Conservation (phyloP, 768 basidiomycete genomes). For the Termitomyces sp. region DNA sequence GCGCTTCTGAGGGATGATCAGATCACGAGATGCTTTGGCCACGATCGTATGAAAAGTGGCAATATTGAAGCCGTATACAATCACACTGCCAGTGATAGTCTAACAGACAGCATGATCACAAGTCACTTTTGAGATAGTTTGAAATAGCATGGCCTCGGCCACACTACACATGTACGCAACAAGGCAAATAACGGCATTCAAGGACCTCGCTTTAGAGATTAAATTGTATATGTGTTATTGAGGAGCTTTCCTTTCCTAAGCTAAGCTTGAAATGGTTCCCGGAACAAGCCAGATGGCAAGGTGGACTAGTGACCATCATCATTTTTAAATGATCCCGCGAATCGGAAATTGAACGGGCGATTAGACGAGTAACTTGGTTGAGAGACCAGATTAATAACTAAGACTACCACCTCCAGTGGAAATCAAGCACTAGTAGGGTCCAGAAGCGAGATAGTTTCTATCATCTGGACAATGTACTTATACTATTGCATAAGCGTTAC, state of each 20-base stretch:
- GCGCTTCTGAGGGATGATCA: background rate
- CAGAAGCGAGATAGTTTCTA: background rate
- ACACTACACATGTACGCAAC: background rate
- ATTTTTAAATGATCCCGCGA: background rate
- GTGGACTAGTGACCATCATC: background rate
- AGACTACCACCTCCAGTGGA: too few relatives aligned
- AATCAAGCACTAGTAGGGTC: too few relatives aligned
- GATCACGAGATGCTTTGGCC: constrained; percentile 1
- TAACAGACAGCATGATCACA: background rate
- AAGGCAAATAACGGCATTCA: background rate
- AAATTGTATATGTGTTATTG: background rate
- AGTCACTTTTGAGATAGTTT: background rate
- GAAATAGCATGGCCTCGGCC: background rate
- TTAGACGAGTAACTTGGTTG: too few relatives aligned
- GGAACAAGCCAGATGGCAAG: background rate
- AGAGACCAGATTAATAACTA: too few relatives aligned
- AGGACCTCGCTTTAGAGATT: background rate
- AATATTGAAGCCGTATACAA: background rate
- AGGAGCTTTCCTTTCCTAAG: background rate
- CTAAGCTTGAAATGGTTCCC: background rate
- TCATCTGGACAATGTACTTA: too few relatives aligned
- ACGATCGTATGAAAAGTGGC: background rate
- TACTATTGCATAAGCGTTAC: too few relatives aligned
- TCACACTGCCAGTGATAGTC: background rate
- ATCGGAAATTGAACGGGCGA: background rate